Evolutionary conservation across 2,329 filamentous ascomycete genomes (phyloP).

Genomic region (Diaporthe capsici): DNA sequence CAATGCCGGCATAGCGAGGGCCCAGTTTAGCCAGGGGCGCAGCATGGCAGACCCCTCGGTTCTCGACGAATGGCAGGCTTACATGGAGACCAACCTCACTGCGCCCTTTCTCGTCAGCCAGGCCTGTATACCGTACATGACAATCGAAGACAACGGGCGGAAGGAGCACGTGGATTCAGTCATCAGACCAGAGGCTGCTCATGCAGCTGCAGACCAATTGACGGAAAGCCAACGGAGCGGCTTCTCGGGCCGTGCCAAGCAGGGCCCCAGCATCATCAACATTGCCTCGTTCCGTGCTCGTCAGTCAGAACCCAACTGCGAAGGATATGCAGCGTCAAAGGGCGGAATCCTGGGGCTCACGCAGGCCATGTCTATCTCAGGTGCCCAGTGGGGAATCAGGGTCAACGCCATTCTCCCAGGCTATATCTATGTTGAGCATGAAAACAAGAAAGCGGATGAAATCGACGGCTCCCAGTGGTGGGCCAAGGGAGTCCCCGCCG

Average conservation of each 20-base stretch:
- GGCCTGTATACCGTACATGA: slow-evolving; percentile 63
- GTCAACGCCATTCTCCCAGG: slow-evolving; percentile 60
- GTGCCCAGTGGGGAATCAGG: slow-evolving; percentile 51
- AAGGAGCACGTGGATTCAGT: slow-evolving; percentile 33
- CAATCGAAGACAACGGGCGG: slow-evolving; percentile 41
- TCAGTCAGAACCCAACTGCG: slow-evolving; percentile 61
- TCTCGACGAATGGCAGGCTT: slow-evolving; percentile 60
- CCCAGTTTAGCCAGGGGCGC: slow-evolving; percentile 58
- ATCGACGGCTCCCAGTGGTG: slow-evolving; percentile 55
- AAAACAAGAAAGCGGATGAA: slow-evolving; percentile 60
- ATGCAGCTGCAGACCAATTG: slow-evolving; percentile 15
- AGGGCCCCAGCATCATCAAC: slow-evolving; percentile 56
- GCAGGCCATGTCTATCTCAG: slow-evolving; percentile 54
- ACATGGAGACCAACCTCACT: slow-evolving; percentile 62
- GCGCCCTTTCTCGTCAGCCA: slow-evolving; percentile 61
- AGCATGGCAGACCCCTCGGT: slow-evolving; percentile 61
- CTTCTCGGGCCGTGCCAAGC: slow-evolving; percentile 22
- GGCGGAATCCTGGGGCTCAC: slow-evolving; percentile 53
- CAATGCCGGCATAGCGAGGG: slow-evolving; percentile 53
- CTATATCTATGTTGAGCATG: slow-evolving; percentile 61
- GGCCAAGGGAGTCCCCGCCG: slow-evolving; percentile 51
- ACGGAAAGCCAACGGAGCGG: slow-evolving; percentile 12
- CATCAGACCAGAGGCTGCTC: slow-evolving; percentile 36
- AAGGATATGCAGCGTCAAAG: slow-evolving; percentile 61
- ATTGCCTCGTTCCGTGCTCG: slow-evolving; percentile 61